A percentile compares a stretch with the other conserved stretches of the same genome.
These are phyloP conservation scores for Calamus simplicifolius DNA, from an alignment of 176 grass and related monocot species.

Conservation along the genomic window DNA sequence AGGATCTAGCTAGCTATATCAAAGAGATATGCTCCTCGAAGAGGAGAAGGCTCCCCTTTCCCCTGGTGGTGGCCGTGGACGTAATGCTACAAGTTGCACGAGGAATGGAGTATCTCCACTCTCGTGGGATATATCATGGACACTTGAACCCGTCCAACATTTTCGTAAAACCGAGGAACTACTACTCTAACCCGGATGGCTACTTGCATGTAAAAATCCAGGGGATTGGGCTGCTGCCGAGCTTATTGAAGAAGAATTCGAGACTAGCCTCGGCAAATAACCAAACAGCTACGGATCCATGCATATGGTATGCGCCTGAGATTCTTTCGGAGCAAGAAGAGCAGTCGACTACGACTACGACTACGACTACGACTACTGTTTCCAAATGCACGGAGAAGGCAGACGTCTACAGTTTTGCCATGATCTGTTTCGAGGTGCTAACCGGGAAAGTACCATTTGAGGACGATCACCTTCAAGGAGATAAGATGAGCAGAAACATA, in stretches of 20 bases:
- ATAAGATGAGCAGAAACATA: slow-evolving; percentile 21
- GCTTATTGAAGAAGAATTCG: neutral
- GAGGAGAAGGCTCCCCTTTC: slow-evolving; percentile 1
- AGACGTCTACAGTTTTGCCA: slow-evolving; percentile 19
- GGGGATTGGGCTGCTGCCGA: neutral
- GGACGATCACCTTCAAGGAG: slow-evolving; percentile 17
- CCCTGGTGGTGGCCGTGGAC: slow-evolving; percentile 19
- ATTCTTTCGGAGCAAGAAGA: slow-evolving; percentile 13
- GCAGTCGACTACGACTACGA: no score
- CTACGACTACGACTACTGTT: no score
- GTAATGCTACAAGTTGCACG: slow-evolving; percentile 20
- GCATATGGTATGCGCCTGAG: slow-evolving; percentile 22
- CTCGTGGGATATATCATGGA: slow-evolving; percentile 8
- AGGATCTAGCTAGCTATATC: slow-evolving; percentile 15
- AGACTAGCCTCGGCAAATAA: neutral
- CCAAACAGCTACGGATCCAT: slow-evolving; percentile 6
- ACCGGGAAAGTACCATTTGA: slow-evolving; percentile 15
- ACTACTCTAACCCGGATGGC: neutral
- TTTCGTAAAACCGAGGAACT: slow-evolving; percentile 16
- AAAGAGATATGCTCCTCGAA: slow-evolving; percentile 14
- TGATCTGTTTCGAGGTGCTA: slow-evolving; percentile 20
- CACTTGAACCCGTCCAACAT: slow-evolving; percentile 16
- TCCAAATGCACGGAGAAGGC: slow-evolving; percentile 10
- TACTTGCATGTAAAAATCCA: slow-evolving; percentile 10
- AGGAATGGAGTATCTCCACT: slow-evolving; percentile 28